Percentiles rank a stretch among this genome's conserved stretches.
Evolutionary conservation across 768 basidiomycete species (phyloP).

Genomic region (Lactarius evosmus): DNA sequence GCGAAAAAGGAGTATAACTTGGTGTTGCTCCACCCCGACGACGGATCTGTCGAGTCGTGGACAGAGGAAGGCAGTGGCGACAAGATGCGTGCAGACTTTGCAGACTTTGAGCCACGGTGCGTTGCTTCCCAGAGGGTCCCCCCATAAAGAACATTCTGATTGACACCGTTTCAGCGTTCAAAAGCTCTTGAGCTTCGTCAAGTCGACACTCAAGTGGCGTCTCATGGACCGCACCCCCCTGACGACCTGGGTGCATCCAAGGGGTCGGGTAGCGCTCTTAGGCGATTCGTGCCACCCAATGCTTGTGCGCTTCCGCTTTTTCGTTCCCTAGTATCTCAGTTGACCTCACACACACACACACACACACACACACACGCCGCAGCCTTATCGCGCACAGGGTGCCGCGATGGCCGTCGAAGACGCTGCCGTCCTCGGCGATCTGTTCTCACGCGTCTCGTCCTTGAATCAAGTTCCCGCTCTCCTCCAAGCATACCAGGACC

Average conservation of each 20-base stretch:
- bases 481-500: slow-evolving; percentile 49
- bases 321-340: neutral
- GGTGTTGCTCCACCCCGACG: slow-evolving; percentile 39
- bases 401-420: slow-evolving; percentile 51
- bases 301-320: slow-evolving; percentile 34
- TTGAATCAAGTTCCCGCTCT: slow-evolving; percentile 44
- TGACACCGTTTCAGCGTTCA: slow-evolving; percentile 36
- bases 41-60: slow-evolving; percentile 44
- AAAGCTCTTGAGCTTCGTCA: slow-evolving; percentile 38
- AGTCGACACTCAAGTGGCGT: slow-evolving; percentile 42
- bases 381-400: slow-evolving; percentile 45
- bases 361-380: too few relatives aligned
- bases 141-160: too few relatives aligned
- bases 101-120: slow-evolving; percentile 42
- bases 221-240: slow-evolving; percentile 44
- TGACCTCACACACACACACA: neutral
- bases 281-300: slow-evolving; percentile 46
- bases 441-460: slow-evolving; percentile 47
- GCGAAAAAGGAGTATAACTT: slow-evolving; percentile 39
- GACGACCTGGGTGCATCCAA: slow-evolving; percentile 39
- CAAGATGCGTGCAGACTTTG: slow-evolving; percentile 42
- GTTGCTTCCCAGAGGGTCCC: too few relatives aligned
- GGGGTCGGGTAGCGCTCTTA: slow-evolving; percentile 37
- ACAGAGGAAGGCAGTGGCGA: slow-evolving; percentile 42
- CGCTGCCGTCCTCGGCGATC: slow-evolving; percentile 44